Conservation (phyloP, 768 basidiomycete species). For the Russula foetens region DNA sequence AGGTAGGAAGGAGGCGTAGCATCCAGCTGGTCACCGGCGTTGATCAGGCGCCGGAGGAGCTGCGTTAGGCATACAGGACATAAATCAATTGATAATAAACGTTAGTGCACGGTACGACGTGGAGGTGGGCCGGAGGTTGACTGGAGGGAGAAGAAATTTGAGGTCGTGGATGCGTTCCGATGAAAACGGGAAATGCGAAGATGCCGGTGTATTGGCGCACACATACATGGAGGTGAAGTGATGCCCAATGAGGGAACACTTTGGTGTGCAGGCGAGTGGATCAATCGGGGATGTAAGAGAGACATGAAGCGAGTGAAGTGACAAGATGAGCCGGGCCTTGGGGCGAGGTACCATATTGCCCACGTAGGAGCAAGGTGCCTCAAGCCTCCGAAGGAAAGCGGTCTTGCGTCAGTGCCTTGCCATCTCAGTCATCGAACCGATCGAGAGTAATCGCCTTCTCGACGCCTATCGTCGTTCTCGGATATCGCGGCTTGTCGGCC, state of each 20-base stretch:
- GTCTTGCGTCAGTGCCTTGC: conserved; percentile 70
- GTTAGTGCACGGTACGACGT: conserved; percentile 18
- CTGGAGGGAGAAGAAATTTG: conserved; percentile 17
- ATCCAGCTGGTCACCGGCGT: conserved; percentile 25
- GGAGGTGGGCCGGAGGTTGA: not conserved
- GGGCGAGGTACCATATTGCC: conserved; percentile 44
- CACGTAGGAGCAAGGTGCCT: conserved; percentile 43
- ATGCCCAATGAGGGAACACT: conserved; percentile 80
- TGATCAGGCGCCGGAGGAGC: conserved; percentile 37
- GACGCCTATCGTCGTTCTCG: conserved; percentile 20
- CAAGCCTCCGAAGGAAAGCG: conserved; percentile 41
- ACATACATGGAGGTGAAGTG: conserved; percentile 45
- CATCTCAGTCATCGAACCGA: conserved; percentile 42
- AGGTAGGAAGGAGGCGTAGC: conserved; percentile 21
- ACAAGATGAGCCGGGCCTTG: conserved; percentile 46
- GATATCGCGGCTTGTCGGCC: conserved; percentile 12
- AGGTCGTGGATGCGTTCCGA: conserved; percentile 21
- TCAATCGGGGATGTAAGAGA: conserved; percentile 34
- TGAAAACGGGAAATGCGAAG: conserved; percentile 30
- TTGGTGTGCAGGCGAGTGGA: conserved; percentile 42
- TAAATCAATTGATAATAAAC: conserved; percentile 22
- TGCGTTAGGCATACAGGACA: conserved; percentile 20
- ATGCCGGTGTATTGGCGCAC: conserved; percentile 71
- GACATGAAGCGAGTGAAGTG: conserved; percentile 23
- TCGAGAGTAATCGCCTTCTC: conserved; percentile 47